A percentile compares a stretch with the other conserved stretches of the same genome.
phyloP scores from a whole-genome alignment of 2,329 filamentous ascomycete species.

The Colletotrichum aenigma region DNA sequence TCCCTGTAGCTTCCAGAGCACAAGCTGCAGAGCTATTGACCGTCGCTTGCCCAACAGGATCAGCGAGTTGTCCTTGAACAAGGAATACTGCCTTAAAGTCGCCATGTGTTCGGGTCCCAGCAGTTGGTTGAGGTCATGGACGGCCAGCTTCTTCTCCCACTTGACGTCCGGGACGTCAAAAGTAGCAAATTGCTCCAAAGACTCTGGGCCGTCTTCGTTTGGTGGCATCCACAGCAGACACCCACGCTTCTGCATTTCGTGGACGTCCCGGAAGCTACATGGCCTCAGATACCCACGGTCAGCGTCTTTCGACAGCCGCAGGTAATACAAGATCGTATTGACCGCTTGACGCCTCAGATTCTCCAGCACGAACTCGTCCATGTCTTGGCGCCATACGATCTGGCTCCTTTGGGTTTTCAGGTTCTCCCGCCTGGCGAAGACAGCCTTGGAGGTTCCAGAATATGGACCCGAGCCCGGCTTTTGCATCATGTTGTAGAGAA shows the following conservation, averaged over 20 bases:
- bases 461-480: not conserved
- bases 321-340: slow-evolving; percentile 48
- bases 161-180: slow-evolving; percentile 40
- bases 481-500: slow-evolving; percentile 25
- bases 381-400: slow-evolving; percentile 56
- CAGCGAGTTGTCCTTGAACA: slow-evolving; percentile 29
- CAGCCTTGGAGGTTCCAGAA: slow-evolving; percentile 8
- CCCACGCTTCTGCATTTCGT: slow-evolving; percentile 42
- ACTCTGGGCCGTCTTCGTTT: not conserved
- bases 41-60: slow-evolving; percentile 43
- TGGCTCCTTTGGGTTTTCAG: not conserved
- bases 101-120: slow-evolving; percentile 52
- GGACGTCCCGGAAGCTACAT: slow-evolving; percentile 49
- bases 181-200: not conserved
- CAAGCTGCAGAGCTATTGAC: slow-evolving; percentile 48
- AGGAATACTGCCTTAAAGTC: slow-evolving; percentile 31
- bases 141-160: slow-evolving; percentile 44
- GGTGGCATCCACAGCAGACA: slow-evolving; percentile 46
- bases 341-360: slow-evolving; percentile 53
- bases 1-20: slow-evolving; percentile 64
- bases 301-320: slow-evolving; percentile 28
- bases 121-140: slow-evolving; percentile 57
- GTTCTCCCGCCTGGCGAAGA: not conserved
- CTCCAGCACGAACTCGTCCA: slow-evolving; percentile 56
- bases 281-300: slow-evolving; percentile 44